These are phyloP conservation scores for Ophiostoma sp. DNA, from an alignment of 2,329 filamentous ascomycete genomes.

Conservation along the genomic window DNA sequence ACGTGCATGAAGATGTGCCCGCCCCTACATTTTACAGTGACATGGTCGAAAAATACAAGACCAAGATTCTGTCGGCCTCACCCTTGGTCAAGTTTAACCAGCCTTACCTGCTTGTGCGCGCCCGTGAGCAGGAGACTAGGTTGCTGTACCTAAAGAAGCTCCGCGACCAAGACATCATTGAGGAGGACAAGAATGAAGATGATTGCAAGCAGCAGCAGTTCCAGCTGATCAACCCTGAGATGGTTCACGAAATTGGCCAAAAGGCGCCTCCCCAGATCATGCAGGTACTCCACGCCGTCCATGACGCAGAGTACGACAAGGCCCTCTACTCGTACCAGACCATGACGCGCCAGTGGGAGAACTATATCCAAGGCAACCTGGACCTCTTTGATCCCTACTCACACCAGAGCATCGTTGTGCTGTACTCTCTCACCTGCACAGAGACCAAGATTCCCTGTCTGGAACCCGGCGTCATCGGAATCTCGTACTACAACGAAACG, in stretches of 20 bases:
- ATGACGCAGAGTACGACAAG: conserved; percentile 95
- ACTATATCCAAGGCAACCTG: conserved; percentile 80
- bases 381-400: conserved; percentile 91
- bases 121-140: conserved; percentile 82
- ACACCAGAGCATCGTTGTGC: conserved; percentile 91
- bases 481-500: conserved; percentile 92
- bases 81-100: conserved; percentile 94
- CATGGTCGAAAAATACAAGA: conserved; percentile 88
- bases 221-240: conserved; percentile 86
- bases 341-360: conserved; percentile 93
- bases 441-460: conserved; percentile 88
- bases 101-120: conserved; percentile 86
- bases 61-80: conserved; percentile 87
- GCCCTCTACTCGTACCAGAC: conserved; percentile 89
- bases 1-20: conserved; percentile 70
- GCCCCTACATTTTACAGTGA: conserved; percentile 92
- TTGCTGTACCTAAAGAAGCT: conserved; percentile 76
- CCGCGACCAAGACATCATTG: conserved; percentile 64
- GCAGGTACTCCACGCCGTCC: conserved; percentile 88
- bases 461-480: conserved; percentile 81
- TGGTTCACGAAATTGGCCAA: conserved; percentile 80
- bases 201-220: conserved; percentile 69
- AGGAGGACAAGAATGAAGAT: conserved; percentile 49
- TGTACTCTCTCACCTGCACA: conserved; percentile 92
- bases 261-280: conserved; percentile 80